phyloP scores from a whole-genome alignment of 192 early-diverging fungal species.

The Gryganskiella cystojenkinii region DNA sequence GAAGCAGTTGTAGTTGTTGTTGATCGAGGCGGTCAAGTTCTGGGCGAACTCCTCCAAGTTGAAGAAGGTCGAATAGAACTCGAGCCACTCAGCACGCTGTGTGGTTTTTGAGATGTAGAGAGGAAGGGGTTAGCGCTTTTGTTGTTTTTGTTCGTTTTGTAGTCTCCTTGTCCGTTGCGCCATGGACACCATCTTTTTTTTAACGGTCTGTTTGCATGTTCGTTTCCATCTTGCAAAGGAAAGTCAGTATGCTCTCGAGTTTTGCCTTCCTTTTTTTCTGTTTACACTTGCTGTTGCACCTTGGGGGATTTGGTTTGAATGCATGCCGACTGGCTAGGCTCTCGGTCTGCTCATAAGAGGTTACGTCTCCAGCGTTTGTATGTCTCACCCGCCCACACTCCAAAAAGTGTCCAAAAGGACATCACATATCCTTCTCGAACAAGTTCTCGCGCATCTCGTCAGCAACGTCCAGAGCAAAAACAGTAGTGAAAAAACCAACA shows the following conservation, averaged over 20 bases:
- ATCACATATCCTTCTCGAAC: background rate
- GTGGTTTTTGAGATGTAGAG: background rate
- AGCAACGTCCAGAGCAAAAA: background rate
- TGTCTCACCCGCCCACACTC: background rate
- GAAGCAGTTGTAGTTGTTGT: constrained; percentile 69
- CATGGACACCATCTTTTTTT: background rate
- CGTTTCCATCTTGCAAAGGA: background rate
- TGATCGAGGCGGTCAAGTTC: constrained; percentile 38
- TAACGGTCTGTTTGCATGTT: background rate
- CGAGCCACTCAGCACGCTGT: constrained; percentile 58
- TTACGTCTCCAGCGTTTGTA: background rate
- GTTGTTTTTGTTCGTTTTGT: background rate
- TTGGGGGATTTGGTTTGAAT: too few relatives aligned
- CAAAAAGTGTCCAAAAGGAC: background rate
- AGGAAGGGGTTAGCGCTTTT: background rate
- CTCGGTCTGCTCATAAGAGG: background rate
- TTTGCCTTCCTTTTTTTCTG: too few relatives aligned
- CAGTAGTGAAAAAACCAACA: background rate
- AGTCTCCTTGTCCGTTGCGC: background rate
- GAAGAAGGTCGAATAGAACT: constrained; percentile 65
- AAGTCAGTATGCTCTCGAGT: too few relatives aligned
- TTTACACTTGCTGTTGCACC: too few relatives aligned
- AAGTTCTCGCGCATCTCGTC: background rate
- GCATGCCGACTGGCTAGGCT: background rate
- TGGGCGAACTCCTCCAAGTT: constrained; percentile 63